These are phyloP conservation scores for Dichotomocladium elegans DNA, from an alignment of 371 early-diverging fungal species.

Conservation along the genomic window DNA sequence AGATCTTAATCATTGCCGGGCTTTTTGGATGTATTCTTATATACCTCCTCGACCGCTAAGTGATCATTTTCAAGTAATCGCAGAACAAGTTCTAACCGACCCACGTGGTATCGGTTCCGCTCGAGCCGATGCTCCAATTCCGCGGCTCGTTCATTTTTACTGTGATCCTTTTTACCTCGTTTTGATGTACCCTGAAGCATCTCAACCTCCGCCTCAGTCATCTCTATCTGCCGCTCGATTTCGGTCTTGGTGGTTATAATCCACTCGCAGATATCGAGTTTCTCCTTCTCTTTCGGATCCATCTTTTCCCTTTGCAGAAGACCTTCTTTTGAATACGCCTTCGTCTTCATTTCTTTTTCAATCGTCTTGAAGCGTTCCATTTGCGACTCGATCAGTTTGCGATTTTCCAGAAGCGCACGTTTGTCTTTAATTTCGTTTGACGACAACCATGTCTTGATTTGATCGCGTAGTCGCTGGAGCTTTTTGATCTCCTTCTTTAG, in stretches of 20 bases:
- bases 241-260: slow-evolving; percentile 78
- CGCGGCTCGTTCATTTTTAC: slow-evolving; percentile 65
- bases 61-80: slow-evolving; percentile 91
- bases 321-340: slow-evolving; percentile 96
- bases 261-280: slow-evolving; percentile 78
- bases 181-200: slow-evolving; percentile 68
- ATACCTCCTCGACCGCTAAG: slow-evolving; percentile 75
- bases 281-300: slow-evolving; percentile 93
- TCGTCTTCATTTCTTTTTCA: slow-evolving; percentile 98
- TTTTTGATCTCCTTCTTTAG: slow-evolving; percentile 98
- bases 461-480: slow-evolving; percentile 91
- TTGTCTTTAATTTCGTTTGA: slow-evolving; percentile 97
- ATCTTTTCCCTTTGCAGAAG: slow-evolving; percentile 72
- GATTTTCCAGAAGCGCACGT: slow-evolving; percentile 77
- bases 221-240: slow-evolving; percentile 85
- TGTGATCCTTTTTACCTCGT: slow-evolving; percentile 71
- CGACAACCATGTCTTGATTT: slow-evolving; percentile 94
- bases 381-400: slow-evolving; percentile 94
- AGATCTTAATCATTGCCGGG: too few species aligned
- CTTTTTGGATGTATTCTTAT: too few species aligned
- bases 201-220: slow-evolving; percentile 87
- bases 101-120: slow-evolving; percentile 87
- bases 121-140: slow-evolving; percentile 73
- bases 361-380: slow-evolving; percentile 98
- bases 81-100: slow-evolving; percentile 83